Evolutionary conservation across 1,284 basidiomycete species (phyloP).

Genomic region (Heterobasidion parviporum): DNA sequence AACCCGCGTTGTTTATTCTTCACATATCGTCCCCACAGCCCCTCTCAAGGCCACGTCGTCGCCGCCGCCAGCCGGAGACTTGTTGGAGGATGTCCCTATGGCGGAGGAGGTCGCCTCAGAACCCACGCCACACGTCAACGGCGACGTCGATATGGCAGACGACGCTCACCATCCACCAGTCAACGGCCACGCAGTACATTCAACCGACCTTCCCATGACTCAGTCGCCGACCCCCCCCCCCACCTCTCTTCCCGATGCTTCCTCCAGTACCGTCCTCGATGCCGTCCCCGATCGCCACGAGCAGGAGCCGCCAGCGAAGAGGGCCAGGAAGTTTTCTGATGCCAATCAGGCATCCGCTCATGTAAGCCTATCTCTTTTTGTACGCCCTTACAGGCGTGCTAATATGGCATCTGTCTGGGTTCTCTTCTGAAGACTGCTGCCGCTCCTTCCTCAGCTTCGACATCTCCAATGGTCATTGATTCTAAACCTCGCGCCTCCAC

Average conservation of each 20-base stretch:
- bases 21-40: slow-evolving; percentile 38
- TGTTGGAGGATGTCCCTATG: slow-evolving; percentile 46
- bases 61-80: slow-evolving; percentile 36
- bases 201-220: slow-evolving; percentile 23
- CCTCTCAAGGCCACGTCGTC: slow-evolving; percentile 38
- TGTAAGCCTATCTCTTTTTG: slow-evolving; percentile 45
- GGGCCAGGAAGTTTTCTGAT: slow-evolving; percentile 44
- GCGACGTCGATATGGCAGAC: slow-evolving; percentile 10
- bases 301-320: slow-evolving; percentile 65
- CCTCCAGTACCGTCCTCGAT: slow-evolving; percentile 28
- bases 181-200: slow-evolving; percentile 23
- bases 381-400: slow-evolving; percentile 48
- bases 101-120: slow-evolving; percentile 27
- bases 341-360: slow-evolving; percentile 48
- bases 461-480: slow-evolving; percentile 14
- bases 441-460: slow-evolving; percentile 47
- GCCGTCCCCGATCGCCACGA: slow-evolving; percentile 42
- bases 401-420: slow-evolving; percentile 28
- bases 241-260: slow-evolving; percentile 20
- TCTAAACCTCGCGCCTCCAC: slow-evolving; percentile 27
- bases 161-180: slow-evolving; percentile 35
- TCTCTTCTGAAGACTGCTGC: slow-evolving; percentile 49
- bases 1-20: slow-evolving; percentile 5
- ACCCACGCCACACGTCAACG: slow-evolving; percentile 3
- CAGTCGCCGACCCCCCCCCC: slow-evolving; percentile 31